phyloP scores from a whole-genome alignment of 2,329 filamentous ascomycete genomes.

The Pseudogymnoascus sp. region DNA sequence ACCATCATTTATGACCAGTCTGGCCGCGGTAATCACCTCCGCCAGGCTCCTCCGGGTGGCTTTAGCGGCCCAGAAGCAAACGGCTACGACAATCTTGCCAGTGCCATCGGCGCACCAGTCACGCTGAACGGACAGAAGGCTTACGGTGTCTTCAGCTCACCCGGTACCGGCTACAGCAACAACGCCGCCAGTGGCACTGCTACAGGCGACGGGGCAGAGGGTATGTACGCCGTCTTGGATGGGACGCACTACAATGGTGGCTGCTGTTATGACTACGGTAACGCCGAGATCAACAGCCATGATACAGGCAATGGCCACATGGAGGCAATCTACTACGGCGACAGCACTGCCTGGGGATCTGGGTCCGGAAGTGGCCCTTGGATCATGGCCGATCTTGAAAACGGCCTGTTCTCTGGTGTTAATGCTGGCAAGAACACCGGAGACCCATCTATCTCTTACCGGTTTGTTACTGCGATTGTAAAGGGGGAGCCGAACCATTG shows the following conservation, averaged over 20 bases:
- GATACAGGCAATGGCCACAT: conserved; percentile 58
- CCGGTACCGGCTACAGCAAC: conserved; percentile 56
- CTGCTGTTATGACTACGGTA: conserved; percentile 53
- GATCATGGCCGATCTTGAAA: conserved; percentile 63
- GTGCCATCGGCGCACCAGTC: conserved; percentile 52
- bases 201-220: conserved; percentile 46
- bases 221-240: conserved; percentile 53
- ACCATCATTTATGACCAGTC: conserved; percentile 60
- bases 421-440: conserved; percentile 38
- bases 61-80: conserved; percentile 47
- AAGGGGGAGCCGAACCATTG: conserved; percentile 50
- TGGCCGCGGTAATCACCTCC: conserved; percentile 52
- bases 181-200: conserved; percentile 45
- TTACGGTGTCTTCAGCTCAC: conserved; percentile 55
- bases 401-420: conserved; percentile 53
- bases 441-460: conserved; percentile 43
- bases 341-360: conserved; percentile 44
- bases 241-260: conserved; percentile 50
- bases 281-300: conserved; percentile 42
- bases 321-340: conserved; percentile 60
- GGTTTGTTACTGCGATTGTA: conserved; percentile 49
- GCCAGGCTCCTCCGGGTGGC: conserved; percentile 50
- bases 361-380: conserved; percentile 54
- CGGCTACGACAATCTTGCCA: conserved; percentile 53
- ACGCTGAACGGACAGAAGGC: conserved; percentile 52